Evolutionary conservation across 2,329 filamentous ascomycete genomes (phyloP).

Genomic region (Zymoseptoria pseudotritici): DNA sequence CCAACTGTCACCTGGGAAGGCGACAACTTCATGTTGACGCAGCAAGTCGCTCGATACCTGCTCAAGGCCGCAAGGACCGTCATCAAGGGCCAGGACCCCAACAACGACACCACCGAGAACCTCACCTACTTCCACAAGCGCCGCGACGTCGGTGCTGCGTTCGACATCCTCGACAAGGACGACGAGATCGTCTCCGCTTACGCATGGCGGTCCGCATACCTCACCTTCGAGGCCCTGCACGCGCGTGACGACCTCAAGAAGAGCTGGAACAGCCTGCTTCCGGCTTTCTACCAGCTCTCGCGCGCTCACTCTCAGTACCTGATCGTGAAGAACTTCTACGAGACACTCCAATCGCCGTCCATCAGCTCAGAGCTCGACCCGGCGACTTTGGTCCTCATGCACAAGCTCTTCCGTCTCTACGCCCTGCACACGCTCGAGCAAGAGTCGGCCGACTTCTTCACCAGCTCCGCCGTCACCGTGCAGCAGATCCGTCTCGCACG

Average conservation of each 20-base stretch:
- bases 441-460: conserved; percentile 66
- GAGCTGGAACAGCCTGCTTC: conserved; percentile 68
- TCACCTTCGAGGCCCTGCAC: conserved; percentile 68
- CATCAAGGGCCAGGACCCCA: conserved; percentile 54
- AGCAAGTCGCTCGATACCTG: conserved; percentile 70
- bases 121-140: conserved; percentile 57
- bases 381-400: conserved; percentile 52
- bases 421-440: conserved; percentile 60
- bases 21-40: conserved; percentile 76
- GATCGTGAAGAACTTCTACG: conserved; percentile 73
- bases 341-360: conserved; percentile 51
- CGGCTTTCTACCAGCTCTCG: conserved; percentile 69
- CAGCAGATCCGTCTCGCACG: conserved; percentile 64
- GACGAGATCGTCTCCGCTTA: conserved; percentile 65
- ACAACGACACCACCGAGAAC: conserved; percentile 62
- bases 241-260: conserved; percentile 68
- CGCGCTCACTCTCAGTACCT: conserved; percentile 72
- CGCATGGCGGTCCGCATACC: conserved; percentile 65
- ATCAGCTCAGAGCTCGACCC: conserved; percentile 49
- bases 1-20: conserved; percentile 68
- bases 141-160: conserved; percentile 63
- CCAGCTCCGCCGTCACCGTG: conserved; percentile 59
- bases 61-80: conserved; percentile 68
- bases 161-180: conserved; percentile 65
- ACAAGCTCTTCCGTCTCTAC: conserved; percentile 60